Base-by-base conservation (phyloP, 495 filamentous ascomycete genomes). In the Glonium stellatum region DNA sequence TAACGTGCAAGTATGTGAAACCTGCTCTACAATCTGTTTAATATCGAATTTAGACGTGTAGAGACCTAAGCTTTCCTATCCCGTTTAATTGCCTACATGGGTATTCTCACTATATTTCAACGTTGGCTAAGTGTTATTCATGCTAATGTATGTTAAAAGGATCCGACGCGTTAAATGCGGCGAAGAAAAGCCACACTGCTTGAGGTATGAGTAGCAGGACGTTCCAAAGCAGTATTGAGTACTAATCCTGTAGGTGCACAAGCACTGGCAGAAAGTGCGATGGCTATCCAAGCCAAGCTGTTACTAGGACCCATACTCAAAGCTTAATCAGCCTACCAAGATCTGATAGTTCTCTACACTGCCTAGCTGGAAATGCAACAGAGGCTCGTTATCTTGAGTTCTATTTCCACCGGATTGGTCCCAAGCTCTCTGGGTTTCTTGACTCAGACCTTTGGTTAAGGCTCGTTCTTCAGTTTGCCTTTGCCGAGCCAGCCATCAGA, bases 101-200 rank as follows among this genome's bases (percentile, higher is more conserved):
- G n/a, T n/a, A n/a, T n/a, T n/a, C n/a, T n/a, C n/a, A n/a, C n/a
- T n/a, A n/a, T n/a, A n/a, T n/a, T n/a, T n/a, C n/a, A 19, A 18
- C 6, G 19, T 50, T 18, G 19, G 47, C 47, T 9, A 50, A 50
- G 19, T 25, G 8, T 11, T 11, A 19, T 25, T 39, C 36, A 8
- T 39, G 8, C 15, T 15, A 15, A 15, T 15, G 36, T 8, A 39
- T 39, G 15, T 8, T 15, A 39, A 22, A 31, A 65, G 60, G 71
- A 72, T 72, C 27, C 75, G 81, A 57, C 75, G 73, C 55, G 75
- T 84, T 37, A 84, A 83, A 61, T 84, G 81, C 59, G 81, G 80
- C 37, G 79, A 84, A 59, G 71, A 72, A 57, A 80, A 77, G 64
- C 81, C 81, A 0, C 59, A 62, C 6, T 73, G 68, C 42, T 59